A percentile compares a stretch with the other conserved stretches of the same genome.
Conservation (phyloP, 1,139 yeast species). For the Hyphopichia pseudoburtonii region DNA sequence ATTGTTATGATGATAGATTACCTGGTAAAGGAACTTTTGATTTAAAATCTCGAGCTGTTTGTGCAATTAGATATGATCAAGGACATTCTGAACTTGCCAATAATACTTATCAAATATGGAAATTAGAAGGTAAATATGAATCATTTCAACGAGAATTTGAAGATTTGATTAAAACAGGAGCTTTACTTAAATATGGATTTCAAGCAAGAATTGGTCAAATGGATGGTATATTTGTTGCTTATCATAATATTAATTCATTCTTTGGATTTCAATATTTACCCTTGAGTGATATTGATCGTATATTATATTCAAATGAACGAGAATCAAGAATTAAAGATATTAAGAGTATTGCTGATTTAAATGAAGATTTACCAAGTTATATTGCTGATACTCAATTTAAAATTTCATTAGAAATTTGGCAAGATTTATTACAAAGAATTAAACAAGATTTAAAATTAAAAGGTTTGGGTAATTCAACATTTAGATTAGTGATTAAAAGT, state of each 20-base stretch:
- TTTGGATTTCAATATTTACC: conserved; percentile 93
- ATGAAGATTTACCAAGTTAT: conserved; percentile 38
- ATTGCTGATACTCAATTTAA: conserved; percentile 77
- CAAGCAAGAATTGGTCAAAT: conserved; percentile 95
- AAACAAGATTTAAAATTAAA: conserved; percentile 25
- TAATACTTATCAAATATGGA: conserved; percentile 65
- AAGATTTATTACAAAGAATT: conserved; percentile 45
- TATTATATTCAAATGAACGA: conserved; percentile 26
- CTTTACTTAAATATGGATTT: conserved; percentile 78
- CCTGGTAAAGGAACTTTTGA: conserved; percentile 96
- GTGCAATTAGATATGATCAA: conserved; percentile 79
- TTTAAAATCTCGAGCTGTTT: conserved; percentile 86
- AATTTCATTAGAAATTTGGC: conserved; percentile 59
- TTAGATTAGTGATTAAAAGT: conserved; percentile 28
- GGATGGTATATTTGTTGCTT: conserved; percentile 95
- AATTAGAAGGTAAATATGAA: conserved; percentile 63
- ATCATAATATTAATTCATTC: conserved; percentile 76
- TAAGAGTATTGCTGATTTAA: conserved; percentile 33
- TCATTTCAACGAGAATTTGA: conserved; percentile 76
- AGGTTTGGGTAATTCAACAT: conserved; percentile 17
- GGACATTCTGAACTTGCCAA: conserved; percentile 56
- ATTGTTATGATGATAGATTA: conserved; percentile 70
- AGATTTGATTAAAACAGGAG: conserved; percentile 71
- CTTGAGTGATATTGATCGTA: conserved; percentile 62
- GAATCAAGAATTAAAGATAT: conserved; percentile 21